A percentile compares a stretch with the other conserved stretches of the same genome.
Conservation (phyloP, 495 filamentous ascomycete genomes). For the Hypoxylon lienhwacheense region DNA sequence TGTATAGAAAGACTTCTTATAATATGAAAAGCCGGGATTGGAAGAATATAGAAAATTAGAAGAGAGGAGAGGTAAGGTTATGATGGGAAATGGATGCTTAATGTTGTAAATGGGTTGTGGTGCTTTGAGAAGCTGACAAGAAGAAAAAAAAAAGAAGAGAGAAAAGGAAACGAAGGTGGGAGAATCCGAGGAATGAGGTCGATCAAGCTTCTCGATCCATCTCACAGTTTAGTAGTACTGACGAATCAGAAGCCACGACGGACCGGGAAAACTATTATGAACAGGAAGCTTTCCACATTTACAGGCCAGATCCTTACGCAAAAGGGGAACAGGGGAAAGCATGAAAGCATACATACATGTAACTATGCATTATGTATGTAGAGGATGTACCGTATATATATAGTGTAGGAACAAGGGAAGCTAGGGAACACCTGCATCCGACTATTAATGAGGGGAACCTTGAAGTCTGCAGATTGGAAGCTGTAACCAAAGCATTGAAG, state of each 20-base stretch:
- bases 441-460: slow-evolving; percentile 30
- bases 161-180: slow-evolving; percentile 25
- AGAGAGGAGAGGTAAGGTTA: slow-evolving; percentile 4
- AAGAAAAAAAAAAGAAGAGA: slow-evolving; percentile 20
- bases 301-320: slow-evolving; percentile 30
- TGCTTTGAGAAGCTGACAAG: slow-evolving; percentile 19
- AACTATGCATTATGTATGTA: background rate
- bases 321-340: slow-evolving; percentile 6
- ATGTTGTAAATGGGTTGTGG: background rate
- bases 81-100: slow-evolving; percentile 14
- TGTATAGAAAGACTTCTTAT: background rate
- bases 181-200: slow-evolving; percentile 38
- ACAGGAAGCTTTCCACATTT: slow-evolving; percentile 32
- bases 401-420: slow-evolving; percentile 3
- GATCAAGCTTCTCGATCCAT: slow-evolving; percentile 36
- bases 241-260: slow-evolving; percentile 40
- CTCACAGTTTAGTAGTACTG: slow-evolving; percentile 33
- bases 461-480: slow-evolving; percentile 21
- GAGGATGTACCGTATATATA: background rate
- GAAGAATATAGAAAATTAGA: slow-evolving; percentile 3
- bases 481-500: slow-evolving; percentile 16
- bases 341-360: background rate
- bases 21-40: background rate
- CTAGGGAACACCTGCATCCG: slow-evolving; percentile 34
- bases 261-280: slow-evolving; percentile 40